Evolutionary conservation across 2,329 filamentous ascomycete species (phyloP).

Genomic region (Alternaria solani): DNA sequence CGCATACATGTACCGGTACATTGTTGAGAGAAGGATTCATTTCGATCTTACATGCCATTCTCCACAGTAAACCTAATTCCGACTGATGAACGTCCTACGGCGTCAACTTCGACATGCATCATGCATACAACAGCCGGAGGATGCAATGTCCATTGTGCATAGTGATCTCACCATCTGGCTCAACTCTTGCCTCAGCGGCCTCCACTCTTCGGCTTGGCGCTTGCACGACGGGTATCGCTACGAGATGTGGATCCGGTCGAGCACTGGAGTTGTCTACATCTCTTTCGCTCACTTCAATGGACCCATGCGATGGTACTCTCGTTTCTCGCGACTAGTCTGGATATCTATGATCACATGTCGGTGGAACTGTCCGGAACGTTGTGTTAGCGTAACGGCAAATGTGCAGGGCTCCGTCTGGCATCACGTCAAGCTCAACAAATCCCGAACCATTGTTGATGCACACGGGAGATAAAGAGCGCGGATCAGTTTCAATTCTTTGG

Average conservation of each 20-base stretch:
- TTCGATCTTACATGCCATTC: constrained; percentile 4
- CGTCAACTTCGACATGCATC: constrained; percentile 2
- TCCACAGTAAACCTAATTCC: background rate
- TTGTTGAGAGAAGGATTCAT: background rate
- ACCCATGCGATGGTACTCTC: background rate
- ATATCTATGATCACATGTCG: background rate
- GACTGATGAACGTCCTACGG: constrained; percentile 1
- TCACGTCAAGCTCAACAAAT: constrained; percentile 3
- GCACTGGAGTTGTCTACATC: background rate
- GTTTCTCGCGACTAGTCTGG: background rate
- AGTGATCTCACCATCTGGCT: background rate
- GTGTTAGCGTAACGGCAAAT: constrained; percentile 3
- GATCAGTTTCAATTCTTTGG: background rate
- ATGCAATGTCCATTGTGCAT: background rate
- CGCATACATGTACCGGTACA: background rate
- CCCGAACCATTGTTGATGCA: background rate
- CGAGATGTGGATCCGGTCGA: background rate
- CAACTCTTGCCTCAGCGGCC: background rate
- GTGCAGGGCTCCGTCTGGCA: background rate
- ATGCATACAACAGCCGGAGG: background rate
- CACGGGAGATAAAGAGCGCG: background rate
- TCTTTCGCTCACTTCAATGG: background rate
- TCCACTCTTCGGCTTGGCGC: background rate
- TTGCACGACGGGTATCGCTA: background rate
- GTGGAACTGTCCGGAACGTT: background rate